These are phyloP conservation scores for Epichloe elymi DNA, from an alignment of 2,329 filamentous ascomycete genomes.

Conservation along the genomic window DNA sequence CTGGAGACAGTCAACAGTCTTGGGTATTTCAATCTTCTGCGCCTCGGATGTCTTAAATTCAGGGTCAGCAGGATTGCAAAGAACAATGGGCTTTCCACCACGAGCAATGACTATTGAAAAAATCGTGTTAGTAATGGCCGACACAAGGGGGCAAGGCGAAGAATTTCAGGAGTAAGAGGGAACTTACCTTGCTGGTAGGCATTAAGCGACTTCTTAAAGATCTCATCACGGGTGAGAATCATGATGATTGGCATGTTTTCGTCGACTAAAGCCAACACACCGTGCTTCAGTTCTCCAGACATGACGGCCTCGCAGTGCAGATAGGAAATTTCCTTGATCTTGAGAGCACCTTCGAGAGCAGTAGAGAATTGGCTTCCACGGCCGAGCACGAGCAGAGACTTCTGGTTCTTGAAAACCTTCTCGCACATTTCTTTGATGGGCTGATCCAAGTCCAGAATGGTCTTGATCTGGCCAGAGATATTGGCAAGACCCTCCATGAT, in stretches of 20 bases:
- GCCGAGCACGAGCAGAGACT: conserved; percentile 84
- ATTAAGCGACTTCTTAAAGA: conserved; percentile 98
- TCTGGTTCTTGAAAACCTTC: conserved; percentile 92
- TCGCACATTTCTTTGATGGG: conserved; percentile 89
- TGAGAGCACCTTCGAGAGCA: conserved; percentile 90
- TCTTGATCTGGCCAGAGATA: conserved; percentile 82
- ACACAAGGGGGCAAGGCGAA: neutral
- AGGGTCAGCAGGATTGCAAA: conserved; percentile 81
- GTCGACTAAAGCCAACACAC: conserved; percentile 91
- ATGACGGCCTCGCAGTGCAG: conserved; percentile 99
- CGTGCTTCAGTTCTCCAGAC: conserved; percentile 98
- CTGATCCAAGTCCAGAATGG: conserved; percentile 82
- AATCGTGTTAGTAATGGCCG: conserved; percentile 8
- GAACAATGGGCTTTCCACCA: conserved; percentile 91
- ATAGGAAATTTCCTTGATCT: conserved; percentile 99
- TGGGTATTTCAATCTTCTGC: conserved; percentile 94
- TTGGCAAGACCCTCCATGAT: conserved; percentile 89
- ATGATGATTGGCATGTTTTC: conserved; percentile 99
- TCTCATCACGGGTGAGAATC: conserved; percentile 91
- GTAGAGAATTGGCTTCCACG: conserved; percentile 95
- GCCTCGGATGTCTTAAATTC: conserved; percentile 84
- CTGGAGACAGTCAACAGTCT: conserved; percentile 90
- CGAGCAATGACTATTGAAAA: conserved; percentile 68
- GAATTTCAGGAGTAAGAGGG: neutral
- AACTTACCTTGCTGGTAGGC: conserved; percentile 86